Conservation (phyloP, 768 basidiomycete species). For the Crassisporium funariophilum region DNA sequence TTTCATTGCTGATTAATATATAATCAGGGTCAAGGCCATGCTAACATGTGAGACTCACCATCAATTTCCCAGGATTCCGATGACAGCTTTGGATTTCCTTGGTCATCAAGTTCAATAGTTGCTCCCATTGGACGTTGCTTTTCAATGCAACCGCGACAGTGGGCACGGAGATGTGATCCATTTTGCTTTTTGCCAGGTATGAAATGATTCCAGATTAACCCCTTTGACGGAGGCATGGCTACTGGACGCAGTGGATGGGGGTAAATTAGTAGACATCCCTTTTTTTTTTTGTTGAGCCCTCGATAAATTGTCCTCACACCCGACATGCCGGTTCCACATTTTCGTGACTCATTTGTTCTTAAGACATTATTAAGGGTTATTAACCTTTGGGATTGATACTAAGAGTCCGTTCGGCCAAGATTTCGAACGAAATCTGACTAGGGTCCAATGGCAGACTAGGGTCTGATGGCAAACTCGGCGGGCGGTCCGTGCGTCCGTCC, state of each 20-base stretch:
- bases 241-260: too few relatives aligned
- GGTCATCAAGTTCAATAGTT: slow-evolving; percentile 11
- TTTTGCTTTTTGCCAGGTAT: slow-evolving; percentile 23
- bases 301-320: too few relatives aligned
- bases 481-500: too few relatives aligned
- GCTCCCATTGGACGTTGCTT: slow-evolving; percentile 9
- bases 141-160: slow-evolving; percentile 24
- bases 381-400: too few relatives aligned
- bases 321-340: too few relatives aligned
- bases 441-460: too few relatives aligned
- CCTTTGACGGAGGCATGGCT: slow-evolving; percentile 21
- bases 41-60: slow-evolving; percentile 9
- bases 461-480: too few relatives aligned
- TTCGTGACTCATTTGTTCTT: neutral
- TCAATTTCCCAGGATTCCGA: slow-evolving; percentile 16
- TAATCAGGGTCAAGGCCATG: neutral
- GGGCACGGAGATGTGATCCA: slow-evolving; percentile 19
- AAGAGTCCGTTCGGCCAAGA: too few relatives aligned
- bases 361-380: neutral
- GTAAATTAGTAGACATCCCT: neutral
- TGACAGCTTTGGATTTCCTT: slow-evolving; percentile 13
- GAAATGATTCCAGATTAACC: slow-evolving; percentile 22
- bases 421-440: too few relatives aligned
- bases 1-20: slow-evolving; percentile 16
- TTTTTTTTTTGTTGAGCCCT: neutral